These are phyloP conservation scores for Dicorynia guianensis DNA, from an alignment of 306 rosid species.

Conservation along the genomic window DNA sequence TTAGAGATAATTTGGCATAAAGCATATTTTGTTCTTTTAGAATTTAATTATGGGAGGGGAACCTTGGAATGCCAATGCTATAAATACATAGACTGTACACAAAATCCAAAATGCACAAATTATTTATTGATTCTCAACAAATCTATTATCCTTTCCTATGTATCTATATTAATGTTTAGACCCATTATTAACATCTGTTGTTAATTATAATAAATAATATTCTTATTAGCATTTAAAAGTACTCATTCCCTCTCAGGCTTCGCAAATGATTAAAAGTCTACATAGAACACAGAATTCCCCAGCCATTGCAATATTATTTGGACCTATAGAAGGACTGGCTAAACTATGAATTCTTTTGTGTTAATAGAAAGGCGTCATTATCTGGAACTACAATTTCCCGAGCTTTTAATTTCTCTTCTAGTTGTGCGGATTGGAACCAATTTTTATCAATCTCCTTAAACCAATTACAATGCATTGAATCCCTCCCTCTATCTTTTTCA, in stretches of 20 bases:
- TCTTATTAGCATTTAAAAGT: background rate
- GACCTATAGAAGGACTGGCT: too few species aligned
- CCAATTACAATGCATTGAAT: background rate
- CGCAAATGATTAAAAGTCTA: background rate
- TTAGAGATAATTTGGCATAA: background rate
- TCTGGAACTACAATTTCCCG: too few species aligned
- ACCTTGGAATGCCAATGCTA: background rate
- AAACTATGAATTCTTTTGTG: too few species aligned
- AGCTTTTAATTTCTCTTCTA: background rate
- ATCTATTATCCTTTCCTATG: background rate
- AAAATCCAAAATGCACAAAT: constrained; percentile 17
- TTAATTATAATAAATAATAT: background rate
- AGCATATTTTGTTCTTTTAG: background rate
- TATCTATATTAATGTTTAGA: background rate
- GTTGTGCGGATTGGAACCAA: background rate
- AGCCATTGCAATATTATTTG: background rate
- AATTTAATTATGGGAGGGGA: background rate
- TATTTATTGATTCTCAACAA: constrained; percentile 15
- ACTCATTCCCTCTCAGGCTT: background rate
- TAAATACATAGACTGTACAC: background rate
- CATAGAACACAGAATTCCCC: background rate
- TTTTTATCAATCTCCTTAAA: background rate
- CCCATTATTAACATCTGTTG: background rate
- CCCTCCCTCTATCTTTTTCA: background rate
- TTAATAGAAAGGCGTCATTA: background rate